phyloP scores from a whole-genome alignment of 192 early-diverging fungal species.

The Cladochytrium replicatum region DNA sequence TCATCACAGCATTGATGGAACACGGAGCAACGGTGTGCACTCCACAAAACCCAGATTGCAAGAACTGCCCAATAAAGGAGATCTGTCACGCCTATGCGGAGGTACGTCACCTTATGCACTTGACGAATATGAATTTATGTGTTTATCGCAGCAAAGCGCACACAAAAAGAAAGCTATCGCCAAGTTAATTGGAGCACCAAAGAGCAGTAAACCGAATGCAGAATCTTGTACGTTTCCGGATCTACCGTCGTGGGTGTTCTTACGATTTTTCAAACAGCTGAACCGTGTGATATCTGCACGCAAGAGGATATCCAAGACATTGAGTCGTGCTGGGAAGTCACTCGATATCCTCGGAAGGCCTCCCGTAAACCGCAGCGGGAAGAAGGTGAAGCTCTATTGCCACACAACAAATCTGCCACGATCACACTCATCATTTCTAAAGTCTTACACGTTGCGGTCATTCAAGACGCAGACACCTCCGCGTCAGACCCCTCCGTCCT shows the following conservation, averaged over 20 bases:
- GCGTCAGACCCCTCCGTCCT: too few species aligned
- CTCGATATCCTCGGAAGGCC: conserved; percentile 47
- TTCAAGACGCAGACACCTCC: background rate
- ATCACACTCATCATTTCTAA: background rate
- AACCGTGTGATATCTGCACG: conserved; percentile 24
- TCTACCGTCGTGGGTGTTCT: background rate
- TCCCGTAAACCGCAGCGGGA: conserved; percentile 51
- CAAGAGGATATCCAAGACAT: conserved; percentile 23
- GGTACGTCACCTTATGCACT: conserved; percentile 17
- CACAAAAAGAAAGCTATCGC: background rate
- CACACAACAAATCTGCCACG: background rate
- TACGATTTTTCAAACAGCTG: conserved; percentile 3
- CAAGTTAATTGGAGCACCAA: conserved; percentile 6
- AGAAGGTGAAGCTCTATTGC: conserved; percentile 31
- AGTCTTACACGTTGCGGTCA: background rate
- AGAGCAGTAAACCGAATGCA: background rate
- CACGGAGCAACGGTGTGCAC: conserved; percentile 65
- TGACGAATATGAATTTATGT: background rate
- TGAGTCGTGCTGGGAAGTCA: conserved; percentile 16
- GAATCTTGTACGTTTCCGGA: background rate
- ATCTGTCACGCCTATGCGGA: conserved; percentile 53
- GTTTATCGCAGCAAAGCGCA: background rate
- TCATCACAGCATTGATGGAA: conserved; percentile 77
- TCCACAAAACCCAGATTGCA: conserved; percentile 53
- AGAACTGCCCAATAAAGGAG: conserved; percentile 45